Base-by-base conservation (phyloP, 1,139 yeast species). In the Martiniozyma asiatica region DNA sequence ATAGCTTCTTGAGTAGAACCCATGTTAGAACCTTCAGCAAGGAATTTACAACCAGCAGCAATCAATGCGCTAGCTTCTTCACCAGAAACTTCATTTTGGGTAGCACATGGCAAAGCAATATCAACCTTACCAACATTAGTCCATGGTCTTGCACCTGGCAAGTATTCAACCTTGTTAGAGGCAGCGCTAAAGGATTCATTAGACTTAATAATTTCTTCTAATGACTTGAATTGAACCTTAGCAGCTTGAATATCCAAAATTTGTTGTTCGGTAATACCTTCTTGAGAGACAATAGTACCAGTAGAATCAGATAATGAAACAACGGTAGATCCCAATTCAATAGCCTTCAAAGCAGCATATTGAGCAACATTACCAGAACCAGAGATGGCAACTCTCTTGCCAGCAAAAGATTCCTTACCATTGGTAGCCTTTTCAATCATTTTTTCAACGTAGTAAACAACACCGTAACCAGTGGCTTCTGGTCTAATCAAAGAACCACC, bases 361-460 rank as follows among this genome's bases (percentile, higher is more conserved):
- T 89, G 98, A 39, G 98, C 98, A 58, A 89, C 98, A 63, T 89
- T 89, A 65, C 98, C 98, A 43, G 95, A 77, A 58, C 98, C 98
- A 36, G 96, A 85, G 53, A 89, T 74, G 53, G 94, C 92, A 46
- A 89, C 97, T 55, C 80, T 74, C 73, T 89, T 89, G 59, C 94
- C 96, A 46, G 69, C 60, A 65, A 89, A 80, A 38, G 85, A 57
- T 65, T 85, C 95, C 62, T 77, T 74, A 58, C 95, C 95, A 45
- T 69, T 59, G 42, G 93, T 67, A 42, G 95, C 95, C 60, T 75
- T 77, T 65, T 84, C 92, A 61, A 89, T 84, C 96, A 87, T 89
- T 65, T 87, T 84, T 65, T 84, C 94, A 46, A 87, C 93, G 65
- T 82, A 87, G 76, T 89, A 89, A 45, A 89, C 93, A 40, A 81